Percentiles rank a stretch among this genome's conserved stretches.
phyloP scores from a whole-genome alignment of 108 stramenopile genomes.

The Stephanodiscus triporus region DNA sequence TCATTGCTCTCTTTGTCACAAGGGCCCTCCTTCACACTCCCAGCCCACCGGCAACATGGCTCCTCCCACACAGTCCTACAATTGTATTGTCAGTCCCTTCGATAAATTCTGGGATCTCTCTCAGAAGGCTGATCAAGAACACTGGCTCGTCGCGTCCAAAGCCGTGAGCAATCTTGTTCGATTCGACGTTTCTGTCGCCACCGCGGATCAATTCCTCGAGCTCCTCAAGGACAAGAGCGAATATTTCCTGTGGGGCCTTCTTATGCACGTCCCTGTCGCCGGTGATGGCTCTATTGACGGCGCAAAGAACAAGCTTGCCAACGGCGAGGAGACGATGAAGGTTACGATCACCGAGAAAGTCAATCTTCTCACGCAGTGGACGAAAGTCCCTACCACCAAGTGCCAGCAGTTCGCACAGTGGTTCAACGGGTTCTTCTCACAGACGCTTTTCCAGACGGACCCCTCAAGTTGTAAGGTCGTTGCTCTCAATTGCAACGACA shows the following conservation, averaged over 20 bases:
- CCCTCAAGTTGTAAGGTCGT: background rate
- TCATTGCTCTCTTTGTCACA: no score
- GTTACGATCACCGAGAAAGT: background rate
- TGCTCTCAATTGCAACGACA: background rate
- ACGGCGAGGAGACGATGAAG: background rate
- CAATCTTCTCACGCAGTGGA: background rate
- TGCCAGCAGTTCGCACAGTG: constrained; percentile 6
- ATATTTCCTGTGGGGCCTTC: background rate
- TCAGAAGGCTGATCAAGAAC: background rate
- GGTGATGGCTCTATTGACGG: background rate
- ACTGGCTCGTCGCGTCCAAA: background rate
- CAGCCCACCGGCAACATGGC: no score
- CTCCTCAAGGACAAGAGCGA: background rate
- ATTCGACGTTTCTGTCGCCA: constrained; percentile 1
- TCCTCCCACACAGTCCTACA: background rate
- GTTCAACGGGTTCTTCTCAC: background rate
- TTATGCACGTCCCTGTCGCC: background rate
- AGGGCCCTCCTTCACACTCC: no score
- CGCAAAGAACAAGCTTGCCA: background rate
- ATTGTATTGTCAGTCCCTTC: background rate
- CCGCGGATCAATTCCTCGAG: background rate
- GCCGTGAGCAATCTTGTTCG: background rate
- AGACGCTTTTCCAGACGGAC: background rate
- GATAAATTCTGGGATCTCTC: background rate
- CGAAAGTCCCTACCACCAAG: background rate